Evolutionary conservation across 345 rosid species (phyloP), one percentile per base, ranked within the genome.

Genomic region (Arabis alpina): DNA sequence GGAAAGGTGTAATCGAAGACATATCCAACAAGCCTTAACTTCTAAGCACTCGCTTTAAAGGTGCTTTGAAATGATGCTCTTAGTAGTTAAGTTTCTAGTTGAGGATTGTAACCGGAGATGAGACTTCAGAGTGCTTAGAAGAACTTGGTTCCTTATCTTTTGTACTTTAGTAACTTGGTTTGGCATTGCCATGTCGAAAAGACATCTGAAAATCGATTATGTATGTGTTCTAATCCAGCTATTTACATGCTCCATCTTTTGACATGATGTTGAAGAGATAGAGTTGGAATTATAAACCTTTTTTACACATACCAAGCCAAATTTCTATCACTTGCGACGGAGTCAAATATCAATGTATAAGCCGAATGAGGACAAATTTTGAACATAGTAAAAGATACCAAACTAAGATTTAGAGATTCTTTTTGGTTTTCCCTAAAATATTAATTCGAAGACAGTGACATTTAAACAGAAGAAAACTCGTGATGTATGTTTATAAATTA

Each of bases 1-100:
- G 98, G 36, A 91, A 93, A 86, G 94, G 98, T 61, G 54, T 87
- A 36, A 81, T 87, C 14, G 96, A 91, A 62, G 95, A 93, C 77
- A 77, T 89, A 80, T 76, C 91, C 3, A 71, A 61, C 41, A 63
- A 37, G 48, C 16, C 40, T 57, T 57, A 42, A 68, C 25, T 5
- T 68, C 47, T 30, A 54, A 54, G 37, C 30, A 57, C 30, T 19
- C 10, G n/a, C 30, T 10, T 47, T 47, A 32, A 47, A 48, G 9
- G 56, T 64, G 13, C 55, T 37, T 48, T 25, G 37, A 64, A 37
- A 51, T 24, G 14, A 6, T 66, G 41, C 40, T 39, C 11, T 39
- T 52, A 53, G 51, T 51, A 40, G 14, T 61, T 16, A 34, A 34
- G 55, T 63, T 27, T 51, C 27, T 44, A 28, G 66, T 51, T 64